Conservation (phyloP, 805 yeast species). For the Barnettozyma botsteinii region DNA sequence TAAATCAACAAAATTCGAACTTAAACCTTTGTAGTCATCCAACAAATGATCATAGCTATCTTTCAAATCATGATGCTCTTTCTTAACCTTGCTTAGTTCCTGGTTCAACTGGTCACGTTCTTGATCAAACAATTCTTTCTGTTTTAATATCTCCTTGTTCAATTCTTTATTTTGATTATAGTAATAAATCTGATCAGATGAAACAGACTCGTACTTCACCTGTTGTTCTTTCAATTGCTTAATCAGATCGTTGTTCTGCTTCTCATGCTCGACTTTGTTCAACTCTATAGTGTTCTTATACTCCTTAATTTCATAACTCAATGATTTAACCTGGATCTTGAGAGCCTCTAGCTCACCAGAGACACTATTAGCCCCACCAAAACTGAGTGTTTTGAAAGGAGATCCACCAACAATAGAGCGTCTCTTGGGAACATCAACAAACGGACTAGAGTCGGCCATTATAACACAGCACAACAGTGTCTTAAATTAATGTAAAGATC, state of each 20-base stretch:
- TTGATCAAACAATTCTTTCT: constrained; percentile 24
- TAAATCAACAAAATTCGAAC: constrained; percentile 3
- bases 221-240: constrained; percentile 20
- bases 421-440: constrained; percentile 29
- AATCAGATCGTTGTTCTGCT: constrained; percentile 25
- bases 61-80: constrained; percentile 9
- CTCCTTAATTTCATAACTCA: constrained; percentile 33
- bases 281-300: constrained; percentile 35
- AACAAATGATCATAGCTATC: constrained; percentile 5
- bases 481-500: too few relatives aligned
- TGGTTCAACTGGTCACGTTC: constrained; percentile 13
- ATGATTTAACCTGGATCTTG: constrained; percentile 20
- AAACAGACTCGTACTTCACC: constrained; percentile 13
- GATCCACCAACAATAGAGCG: constrained; percentile 16
- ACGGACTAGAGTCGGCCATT: constrained; percentile 29
- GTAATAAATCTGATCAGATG: constrained; percentile 32
- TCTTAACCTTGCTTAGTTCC: constrained; percentile 13
- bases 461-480: too few relatives aligned
- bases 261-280: constrained; percentile 29
- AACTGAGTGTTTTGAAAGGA: constrained; percentile 10
- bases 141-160: constrained; percentile 20
- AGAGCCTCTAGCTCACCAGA: background rate
- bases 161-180: constrained; percentile 31
- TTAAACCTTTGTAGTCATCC: constrained; percentile 6
- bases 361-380: constrained; percentile 1